Evolutionary conservation across 1,284 basidiomycete species (phyloP).

Genomic region (Marasmius sp.): DNA sequence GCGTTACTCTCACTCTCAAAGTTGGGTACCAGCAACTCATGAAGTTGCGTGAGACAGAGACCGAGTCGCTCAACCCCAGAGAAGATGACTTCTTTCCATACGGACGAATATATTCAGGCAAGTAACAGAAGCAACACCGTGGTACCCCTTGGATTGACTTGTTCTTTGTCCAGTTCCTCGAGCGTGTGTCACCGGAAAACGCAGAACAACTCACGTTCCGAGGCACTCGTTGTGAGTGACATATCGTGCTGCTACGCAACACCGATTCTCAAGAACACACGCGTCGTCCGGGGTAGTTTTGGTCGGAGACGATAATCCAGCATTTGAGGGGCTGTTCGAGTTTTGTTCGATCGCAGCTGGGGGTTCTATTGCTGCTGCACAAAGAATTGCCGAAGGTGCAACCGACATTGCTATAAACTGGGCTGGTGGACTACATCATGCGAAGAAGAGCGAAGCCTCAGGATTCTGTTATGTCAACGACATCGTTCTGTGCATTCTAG

Average conservation of each 20-base stretch:
- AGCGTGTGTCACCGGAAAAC: conserved; percentile 87
- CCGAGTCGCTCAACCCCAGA: conserved; percentile 81
- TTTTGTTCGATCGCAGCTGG: conserved; percentile 97
- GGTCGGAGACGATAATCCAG: conserved; percentile 93
- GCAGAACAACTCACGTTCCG: conserved; percentile 81
- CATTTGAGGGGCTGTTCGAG: conserved; percentile 96
- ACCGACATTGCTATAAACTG: conserved; percentile 96
- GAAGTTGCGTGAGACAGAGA: conserved; percentile 48
- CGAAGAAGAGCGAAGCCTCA: conserved; percentile 94
- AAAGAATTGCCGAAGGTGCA: conserved; percentile 77
- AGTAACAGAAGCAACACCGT: no score
- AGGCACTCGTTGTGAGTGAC: conserved; percentile 75
- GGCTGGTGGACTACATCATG: conserved; percentile 97
- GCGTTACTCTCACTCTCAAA: conserved; percentile 24
- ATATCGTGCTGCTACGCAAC: not conserved
- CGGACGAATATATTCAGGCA: conserved; percentile 87
- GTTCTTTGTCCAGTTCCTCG: conserved; percentile 60
- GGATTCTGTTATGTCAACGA: conserved; percentile 99
- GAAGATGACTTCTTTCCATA: conserved; percentile 92
- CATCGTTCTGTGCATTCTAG: conserved; percentile 88
- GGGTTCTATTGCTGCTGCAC: conserved; percentile 88
- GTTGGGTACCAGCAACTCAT: not conserved
- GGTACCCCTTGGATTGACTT: no score
- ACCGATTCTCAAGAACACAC: not conserved
- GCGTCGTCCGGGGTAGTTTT: conserved; percentile 48